phyloP scores from a whole-genome alignment of 2,329 filamentous ascomycete species.

The Aspergillus fijiensis region DNA sequence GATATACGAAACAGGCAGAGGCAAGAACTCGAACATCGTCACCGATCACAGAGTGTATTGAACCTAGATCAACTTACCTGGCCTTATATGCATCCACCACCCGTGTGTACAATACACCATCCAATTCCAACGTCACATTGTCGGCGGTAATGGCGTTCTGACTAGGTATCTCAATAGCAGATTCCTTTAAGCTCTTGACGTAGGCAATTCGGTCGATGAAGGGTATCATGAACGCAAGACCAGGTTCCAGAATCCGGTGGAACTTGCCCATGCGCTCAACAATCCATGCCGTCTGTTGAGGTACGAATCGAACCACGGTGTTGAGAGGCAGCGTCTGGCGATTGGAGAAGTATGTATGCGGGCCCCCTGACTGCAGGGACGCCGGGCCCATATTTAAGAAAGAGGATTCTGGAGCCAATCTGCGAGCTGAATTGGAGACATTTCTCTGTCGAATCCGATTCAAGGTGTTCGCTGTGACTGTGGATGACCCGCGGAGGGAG shows the following conservation, averaged over 20 bases:
- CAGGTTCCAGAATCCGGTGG: conserved; percentile 86
- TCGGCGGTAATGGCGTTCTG: conserved; percentile 98
- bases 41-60: background rate
- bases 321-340: conserved; percentile 74
- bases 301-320: conserved; percentile 92
- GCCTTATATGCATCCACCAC: conserved; percentile 99
- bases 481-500: conserved; percentile 21
- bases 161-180: conserved; percentile 92
- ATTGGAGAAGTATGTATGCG: conserved; percentile 74
- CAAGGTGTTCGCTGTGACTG: conserved; percentile 21
- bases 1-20: background rate
- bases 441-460: conserved; percentile 28
- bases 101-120: conserved; percentile 91
- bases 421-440: conserved; percentile 31
- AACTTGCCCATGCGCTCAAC: conserved; percentile 99
- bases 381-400: conserved; percentile 31
- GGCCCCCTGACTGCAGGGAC: conserved; percentile 27
- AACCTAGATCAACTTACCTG: conserved; percentile 56
- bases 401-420: conserved; percentile 34
- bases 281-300: conserved; percentile 99
- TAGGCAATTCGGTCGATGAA: conserved; percentile 96
- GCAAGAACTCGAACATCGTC: background rate
- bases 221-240: conserved; percentile 82
- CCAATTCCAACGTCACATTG: conserved; percentile 94
- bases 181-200: conserved; percentile 95